Evolutionary conservation across 805 yeast species (phyloP).

Genomic region (Hanseniaspora lachancei): DNA sequence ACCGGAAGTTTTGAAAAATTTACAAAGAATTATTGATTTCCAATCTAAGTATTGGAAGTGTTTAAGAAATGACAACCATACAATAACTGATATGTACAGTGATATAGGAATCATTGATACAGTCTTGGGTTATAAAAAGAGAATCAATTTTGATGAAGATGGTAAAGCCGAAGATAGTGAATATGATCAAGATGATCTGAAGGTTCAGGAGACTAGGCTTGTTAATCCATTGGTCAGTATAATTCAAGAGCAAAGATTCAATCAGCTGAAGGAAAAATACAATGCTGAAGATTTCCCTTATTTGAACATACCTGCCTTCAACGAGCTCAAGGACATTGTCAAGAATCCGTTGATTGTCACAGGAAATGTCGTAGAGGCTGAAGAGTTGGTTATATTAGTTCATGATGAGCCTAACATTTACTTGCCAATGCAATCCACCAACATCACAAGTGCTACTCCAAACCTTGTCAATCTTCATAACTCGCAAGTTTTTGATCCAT

Average conservation of each 20-base stretch:
- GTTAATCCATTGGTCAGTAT: constrained; percentile 2
- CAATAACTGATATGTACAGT: background rate
- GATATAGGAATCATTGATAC: constrained; percentile 4
- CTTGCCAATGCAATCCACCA: constrained; percentile 27
- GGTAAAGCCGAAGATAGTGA: constrained; percentile 11
- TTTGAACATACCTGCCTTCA: constrained; percentile 3
- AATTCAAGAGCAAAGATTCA: constrained; percentile 10
- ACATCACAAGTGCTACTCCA: constrained; percentile 65
- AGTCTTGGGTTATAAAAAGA: constrained; percentile 2
- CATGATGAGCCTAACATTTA: constrained; percentile 12
- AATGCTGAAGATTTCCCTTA: constrained; percentile 8
- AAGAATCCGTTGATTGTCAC: background rate
- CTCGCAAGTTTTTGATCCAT: constrained; percentile 49
- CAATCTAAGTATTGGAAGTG: constrained; percentile 85
- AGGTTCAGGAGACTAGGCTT: constrained; percentile 7
- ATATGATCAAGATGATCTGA: constrained; percentile 7
- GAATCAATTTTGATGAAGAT: background rate
- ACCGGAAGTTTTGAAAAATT: constrained; percentile 61
- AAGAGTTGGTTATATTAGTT: constrained; percentile 1
- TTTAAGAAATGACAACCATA: constrained; percentile 30
- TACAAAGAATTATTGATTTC: constrained; percentile 63
- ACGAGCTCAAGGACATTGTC: constrained; percentile 6
- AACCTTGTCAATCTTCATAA: constrained; percentile 4
- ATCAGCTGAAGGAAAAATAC: background rate
- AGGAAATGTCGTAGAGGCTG: constrained; percentile 11